These are phyloP conservation scores for Phytomonas francai DNA, from an alignment of 208 protist genomes.

Conservation along the genomic window DNA sequence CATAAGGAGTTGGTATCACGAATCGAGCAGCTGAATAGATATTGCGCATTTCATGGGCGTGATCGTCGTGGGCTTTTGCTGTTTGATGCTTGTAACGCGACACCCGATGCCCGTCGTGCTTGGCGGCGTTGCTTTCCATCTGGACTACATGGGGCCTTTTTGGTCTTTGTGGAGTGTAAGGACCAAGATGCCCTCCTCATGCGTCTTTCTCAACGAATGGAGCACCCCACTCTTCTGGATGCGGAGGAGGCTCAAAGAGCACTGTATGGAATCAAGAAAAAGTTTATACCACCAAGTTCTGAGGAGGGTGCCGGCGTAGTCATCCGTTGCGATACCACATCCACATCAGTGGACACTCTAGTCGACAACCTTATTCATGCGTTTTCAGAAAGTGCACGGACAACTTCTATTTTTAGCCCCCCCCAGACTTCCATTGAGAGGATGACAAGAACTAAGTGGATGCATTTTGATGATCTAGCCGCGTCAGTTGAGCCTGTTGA, in stretches of 20 bases:
- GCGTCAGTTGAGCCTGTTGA: neutral
- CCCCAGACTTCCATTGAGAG: neutral
- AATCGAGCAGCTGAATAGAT: neutral
- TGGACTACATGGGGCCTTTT: constrained; percentile 16
- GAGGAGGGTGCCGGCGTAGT: constrained; percentile 18
- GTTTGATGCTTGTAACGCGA: constrained; percentile 76
- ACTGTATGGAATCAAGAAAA: constrained; percentile 48
- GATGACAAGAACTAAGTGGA: neutral
- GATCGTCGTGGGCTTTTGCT: constrained; percentile 35
- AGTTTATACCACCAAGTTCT: constrained; percentile 34
- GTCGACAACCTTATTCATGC: neutral
- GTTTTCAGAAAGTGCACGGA: neutral
- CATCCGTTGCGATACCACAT: neutral
- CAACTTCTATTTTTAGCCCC: neutral
- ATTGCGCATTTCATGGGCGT: neutral
- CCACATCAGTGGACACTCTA: neutral
- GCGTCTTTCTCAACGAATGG: constrained; percentile 25
- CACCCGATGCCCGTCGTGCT: constrained; percentile 22
- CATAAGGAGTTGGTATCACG: constrained; percentile 13
- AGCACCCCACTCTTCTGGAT: constrained; percentile 38
- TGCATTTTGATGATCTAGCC: neutral
- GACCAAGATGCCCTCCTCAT: constrained; percentile 20
- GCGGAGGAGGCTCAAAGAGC: constrained; percentile 51
- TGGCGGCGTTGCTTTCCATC: constrained; percentile 16
- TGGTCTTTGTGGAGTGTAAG: constrained; percentile 45